These are phyloP conservation scores for Cordyceps cicadae DNA, from an alignment of 2,329 filamentous ascomycete genomes.

Conservation along the genomic window DNA sequence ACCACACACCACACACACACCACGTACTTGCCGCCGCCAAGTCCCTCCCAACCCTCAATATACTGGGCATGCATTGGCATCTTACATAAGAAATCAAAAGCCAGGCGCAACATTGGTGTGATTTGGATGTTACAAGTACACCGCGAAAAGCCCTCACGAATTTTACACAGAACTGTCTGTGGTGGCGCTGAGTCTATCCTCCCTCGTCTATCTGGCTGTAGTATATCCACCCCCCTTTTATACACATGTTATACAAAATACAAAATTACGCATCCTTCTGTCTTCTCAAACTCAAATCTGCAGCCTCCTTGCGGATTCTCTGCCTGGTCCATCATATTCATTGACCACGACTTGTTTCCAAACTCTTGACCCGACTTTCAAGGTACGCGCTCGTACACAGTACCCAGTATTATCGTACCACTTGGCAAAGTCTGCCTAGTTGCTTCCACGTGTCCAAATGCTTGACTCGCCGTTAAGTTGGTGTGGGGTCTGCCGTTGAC, in stretches of 20 bases:
- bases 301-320: neutral
- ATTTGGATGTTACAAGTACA: neutral
- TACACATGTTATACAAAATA: slow-evolving; percentile 8
- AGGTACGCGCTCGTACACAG: neutral
- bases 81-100: neutral
- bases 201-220: slow-evolving; percentile 3
- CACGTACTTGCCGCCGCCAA: neutral
- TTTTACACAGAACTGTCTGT: neutral
- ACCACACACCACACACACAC: too few relatives aligned
- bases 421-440: neutral
- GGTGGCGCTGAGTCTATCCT: slow-evolving; percentile 9
- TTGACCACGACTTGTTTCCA: neutral
- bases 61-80: neutral
- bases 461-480: neutral
- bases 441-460: neutral
- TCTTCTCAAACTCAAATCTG: neutral
- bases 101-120: neutral
- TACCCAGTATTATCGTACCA: neutral
- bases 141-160: neutral
- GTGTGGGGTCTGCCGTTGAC: neutral
- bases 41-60: neutral
- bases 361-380: neutral
- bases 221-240: neutral
- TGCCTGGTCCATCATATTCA: neutral
- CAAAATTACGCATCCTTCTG: neutral